Base-by-base conservation (phyloP, 2,329 filamentous ascomycete genomes). In the Ophiostoma populinum region DNA sequence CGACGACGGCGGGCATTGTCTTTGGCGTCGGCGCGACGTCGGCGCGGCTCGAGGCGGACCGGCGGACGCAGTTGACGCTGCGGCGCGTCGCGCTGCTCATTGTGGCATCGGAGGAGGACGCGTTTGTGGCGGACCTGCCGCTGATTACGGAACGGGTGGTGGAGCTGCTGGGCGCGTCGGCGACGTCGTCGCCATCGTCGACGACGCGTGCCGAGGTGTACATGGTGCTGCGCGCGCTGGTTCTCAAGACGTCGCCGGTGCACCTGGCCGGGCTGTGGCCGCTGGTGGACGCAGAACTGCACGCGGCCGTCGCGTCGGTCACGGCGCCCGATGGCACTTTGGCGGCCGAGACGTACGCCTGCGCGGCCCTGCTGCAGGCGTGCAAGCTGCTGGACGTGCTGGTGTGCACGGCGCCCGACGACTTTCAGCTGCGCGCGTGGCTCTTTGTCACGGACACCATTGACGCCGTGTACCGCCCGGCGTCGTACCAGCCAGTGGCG, bases 381-480 rank as follows among this genome's bases (percentile, higher is more conserved):
- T 94, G 86, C 58, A 98, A 95, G 51, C 66, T 98, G 3, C 67
- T 98, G 4, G 90, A 98, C 49, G 63, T 85, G 15, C 63, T 98
- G n/a, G 68, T 95, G 11, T 76, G 83, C 28, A 64, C 86, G 7
- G 78, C 80, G 5, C 87, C 86, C 0, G 90, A 98, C 46, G 90
- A 98, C 52, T 98, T 95, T 56, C 90, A 95, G 54, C 69, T 95
- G n/a, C 79, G 92, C 48, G 83, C 94, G 59, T 98, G 90, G 90
- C 70, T 95, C 4, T 98, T 93, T 54, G 76, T 98, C 37, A 92
- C 85, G 2, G 90, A 98, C 55, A 95, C 87, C 11, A 86, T 94
- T 43, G 90, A 98, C 48, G 86, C 90, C 1, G 80, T 98, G 22
- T 92, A 98, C 55, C 75, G 80, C 10, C 75, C 82, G 0, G 58